Evolutionary conservation across 2,329 filamentous ascomycete genomes (phyloP), one percentile per base, ranked within the genome.

Genomic region (Colletotrichum aenigma): DNA sequence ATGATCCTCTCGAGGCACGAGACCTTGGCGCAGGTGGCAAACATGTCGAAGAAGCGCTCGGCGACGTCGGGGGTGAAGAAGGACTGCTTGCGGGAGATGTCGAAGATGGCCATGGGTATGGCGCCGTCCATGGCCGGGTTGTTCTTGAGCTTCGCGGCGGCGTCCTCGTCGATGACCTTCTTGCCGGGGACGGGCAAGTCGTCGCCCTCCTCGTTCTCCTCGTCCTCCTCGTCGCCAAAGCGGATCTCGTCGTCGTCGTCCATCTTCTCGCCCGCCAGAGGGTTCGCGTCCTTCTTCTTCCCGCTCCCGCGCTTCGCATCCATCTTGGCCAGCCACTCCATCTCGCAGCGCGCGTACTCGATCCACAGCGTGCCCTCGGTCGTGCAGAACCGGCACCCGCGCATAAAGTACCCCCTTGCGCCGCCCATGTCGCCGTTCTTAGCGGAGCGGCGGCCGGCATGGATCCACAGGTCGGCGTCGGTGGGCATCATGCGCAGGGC

Each of bases 101-200:
- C 95, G 81, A 98, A 98, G 64, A 99, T 95, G 52, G 96, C 96
- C 71, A 96, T 91, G 3, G 97, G 96, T 79, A 99, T 98, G 18
- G 95, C 97, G n/a, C 97, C 97, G 76, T 94, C 95, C 77, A 98
- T 89, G 12, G 95, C 95, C 6, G 96, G 96, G 64, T 96, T 96
- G 73, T 91, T 92, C 81, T 94, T 88, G 77, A 98, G 86, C 70
- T 88, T 87, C 78, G 85, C 81, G 6, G 85, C 83, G 1, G 86
- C 85, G 71, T 88, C 84, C 72, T 88, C 85, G 78, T 88, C 84
- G 65, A 90, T 87, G 55, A 89, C 89, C 82, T 81, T 89, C 86
- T 78, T 87, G 80, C 80, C 77, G 79, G 84, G 81, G 60, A 91
- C 86, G 1, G 88, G 89, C 38, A 90, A 80, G 67, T 87, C 80